These are phyloP conservation scores for Arabis alpina DNA, from an alignment of 345 rosid genomes.

Conservation along the genomic window DNA sequence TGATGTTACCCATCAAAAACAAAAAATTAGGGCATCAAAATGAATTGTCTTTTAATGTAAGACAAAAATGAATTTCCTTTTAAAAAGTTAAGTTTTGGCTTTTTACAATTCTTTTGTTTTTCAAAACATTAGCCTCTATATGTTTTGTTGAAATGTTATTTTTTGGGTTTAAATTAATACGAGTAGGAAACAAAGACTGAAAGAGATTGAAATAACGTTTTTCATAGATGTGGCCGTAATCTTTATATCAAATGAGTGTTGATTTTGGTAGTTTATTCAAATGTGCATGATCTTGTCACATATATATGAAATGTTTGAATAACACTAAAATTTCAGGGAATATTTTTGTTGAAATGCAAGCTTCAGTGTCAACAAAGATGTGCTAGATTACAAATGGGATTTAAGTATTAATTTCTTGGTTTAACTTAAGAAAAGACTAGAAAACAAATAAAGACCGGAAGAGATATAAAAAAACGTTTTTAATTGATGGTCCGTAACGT, in stretches of 20 bases:
- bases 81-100: background rate
- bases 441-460: too few relatives aligned
- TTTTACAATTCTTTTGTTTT: background rate
- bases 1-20: background rate
- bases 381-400: too few relatives aligned
- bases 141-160: background rate
- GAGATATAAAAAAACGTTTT: too few relatives aligned
- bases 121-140: too few relatives aligned
- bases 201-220: conserved; percentile 7
- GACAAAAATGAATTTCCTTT: background rate
- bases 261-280: background rate
- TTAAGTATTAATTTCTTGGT: too few relatives aligned
- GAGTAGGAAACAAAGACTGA: background rate
- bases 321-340: too few relatives aligned
- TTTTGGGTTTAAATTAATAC: background rate
- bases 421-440: too few relatives aligned
- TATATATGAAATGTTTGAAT: too few relatives aligned
- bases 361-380: too few relatives aligned
- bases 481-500: too few relatives aligned
- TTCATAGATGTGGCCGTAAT: background rate
- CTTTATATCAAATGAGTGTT: background rate
- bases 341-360: too few relatives aligned
- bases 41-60: background rate
- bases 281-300: background rate
- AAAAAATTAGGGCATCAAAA: too few relatives aligned